These are phyloP conservation scores for Boletus rex-veris DNA, from an alignment of 768 basidiomycete species.

Conservation along the genomic window DNA sequence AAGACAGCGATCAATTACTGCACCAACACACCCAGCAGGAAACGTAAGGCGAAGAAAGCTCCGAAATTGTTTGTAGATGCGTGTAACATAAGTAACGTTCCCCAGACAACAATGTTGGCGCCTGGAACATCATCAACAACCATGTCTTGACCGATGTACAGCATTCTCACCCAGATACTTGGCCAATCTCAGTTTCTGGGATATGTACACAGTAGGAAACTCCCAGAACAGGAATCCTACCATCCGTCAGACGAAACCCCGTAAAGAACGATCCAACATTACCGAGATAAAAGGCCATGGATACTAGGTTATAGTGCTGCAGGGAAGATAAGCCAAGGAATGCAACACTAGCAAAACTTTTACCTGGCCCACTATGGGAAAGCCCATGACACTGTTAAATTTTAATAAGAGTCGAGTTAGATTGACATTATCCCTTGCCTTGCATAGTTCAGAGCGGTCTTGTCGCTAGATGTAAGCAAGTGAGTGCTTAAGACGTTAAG, in stretches of 20 bases:
- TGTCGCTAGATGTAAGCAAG: conserved; percentile 44
- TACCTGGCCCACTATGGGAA: conserved; percentile 62
- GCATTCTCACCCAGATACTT: conserved; percentile 53
- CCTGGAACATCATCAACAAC: conserved; percentile 30
- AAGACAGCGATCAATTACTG: not conserved
- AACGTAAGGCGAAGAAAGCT: conserved; percentile 59
- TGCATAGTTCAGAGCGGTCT: conserved; percentile 69
- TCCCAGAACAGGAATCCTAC: conserved; percentile 58
- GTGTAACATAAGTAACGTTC: conserved; percentile 56
- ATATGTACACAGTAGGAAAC: conserved; percentile 63
- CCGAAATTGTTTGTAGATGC: conserved; percentile 54
- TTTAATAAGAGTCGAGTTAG: not conserved
- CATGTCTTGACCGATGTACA: not conserved
- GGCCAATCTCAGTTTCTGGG: conserved; percentile 55
- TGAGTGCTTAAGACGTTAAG: not conserved
- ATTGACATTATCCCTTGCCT: conserved; percentile 35
- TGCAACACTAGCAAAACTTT: not conserved
- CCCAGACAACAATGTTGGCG: conserved; percentile 59
- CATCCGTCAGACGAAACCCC: not conserved
- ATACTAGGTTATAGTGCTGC: conserved; percentile 63
- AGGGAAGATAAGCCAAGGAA: conserved; percentile 1
- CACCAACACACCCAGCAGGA: conserved; percentile 47
- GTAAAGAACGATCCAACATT: not conserved
- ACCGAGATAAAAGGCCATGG: conserved; percentile 63
- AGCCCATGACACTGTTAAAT: conserved; percentile 53